A percentile compares a stretch with the other conserved stretches of the same genome.
Evolutionary conservation across 2,329 filamentous ascomycete genomes (phyloP).

Genomic region (Colletotrichum liaoningense): DNA sequence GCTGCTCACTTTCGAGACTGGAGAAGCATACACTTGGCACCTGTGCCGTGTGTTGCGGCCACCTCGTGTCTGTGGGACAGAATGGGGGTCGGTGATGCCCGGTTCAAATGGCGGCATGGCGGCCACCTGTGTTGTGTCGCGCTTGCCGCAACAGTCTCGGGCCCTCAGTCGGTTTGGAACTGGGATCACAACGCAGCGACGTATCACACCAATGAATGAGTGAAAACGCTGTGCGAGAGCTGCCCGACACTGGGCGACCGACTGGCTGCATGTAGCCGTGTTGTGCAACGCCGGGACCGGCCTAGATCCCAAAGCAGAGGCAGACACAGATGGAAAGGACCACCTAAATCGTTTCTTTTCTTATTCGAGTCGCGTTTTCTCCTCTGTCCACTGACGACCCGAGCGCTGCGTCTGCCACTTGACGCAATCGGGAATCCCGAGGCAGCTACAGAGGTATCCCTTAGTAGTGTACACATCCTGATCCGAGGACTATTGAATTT

Average conservation of each 20-base stretch:
- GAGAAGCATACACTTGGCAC: not conserved
- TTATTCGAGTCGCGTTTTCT: constrained; percentile 2
- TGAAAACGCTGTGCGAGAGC: not conserved
- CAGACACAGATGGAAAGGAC: not conserved
- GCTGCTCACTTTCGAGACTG: not conserved
- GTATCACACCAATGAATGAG: not conserved
- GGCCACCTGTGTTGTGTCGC: not conserved
- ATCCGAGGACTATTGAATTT: not conserved
- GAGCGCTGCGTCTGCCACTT: not conserved
- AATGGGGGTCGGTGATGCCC: not conserved
- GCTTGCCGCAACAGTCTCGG: not conserved
- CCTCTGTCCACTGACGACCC: not conserved
- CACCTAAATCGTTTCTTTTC: not conserved
- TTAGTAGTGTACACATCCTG: not conserved
- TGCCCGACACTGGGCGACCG: not conserved
- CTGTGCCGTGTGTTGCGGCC: not conserved
- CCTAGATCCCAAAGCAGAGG: not conserved
- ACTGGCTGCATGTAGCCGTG: not conserved
- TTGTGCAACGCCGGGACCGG: not conserved
- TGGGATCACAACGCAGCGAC: not conserved
- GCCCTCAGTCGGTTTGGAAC: not conserved
- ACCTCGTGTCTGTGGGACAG: not conserved
- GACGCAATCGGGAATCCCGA: constrained; percentile 1
- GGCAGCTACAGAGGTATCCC: not conserved
- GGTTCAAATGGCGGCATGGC: not conserved